Evolutionary conservation across 257 asterid species (phyloP), one percentile per base, ranked within the genome.

Genomic region (Nicotiana sylvestris): DNA sequence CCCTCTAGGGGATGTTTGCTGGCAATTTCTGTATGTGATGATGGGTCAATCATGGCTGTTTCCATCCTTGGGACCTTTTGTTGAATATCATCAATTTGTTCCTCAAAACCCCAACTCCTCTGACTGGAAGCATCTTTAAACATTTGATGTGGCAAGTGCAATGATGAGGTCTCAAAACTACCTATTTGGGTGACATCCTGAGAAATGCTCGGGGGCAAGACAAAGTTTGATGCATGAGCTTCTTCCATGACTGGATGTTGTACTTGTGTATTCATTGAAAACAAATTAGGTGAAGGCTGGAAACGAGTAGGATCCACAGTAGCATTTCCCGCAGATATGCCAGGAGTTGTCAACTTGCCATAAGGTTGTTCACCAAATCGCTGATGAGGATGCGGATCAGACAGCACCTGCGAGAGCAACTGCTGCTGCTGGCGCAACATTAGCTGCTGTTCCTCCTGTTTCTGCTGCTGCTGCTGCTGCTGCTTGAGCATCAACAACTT

Each of bases 401-500:
- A 87, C 29, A 93, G 89, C 78, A 91, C 85, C 61, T 92, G 93
- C 1, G 98, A 89, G 80, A 96, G 91, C 87, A 96, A 88, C 53
- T 92, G 98, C 55, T 94, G 98, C 84, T 95, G 98, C 85, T 91
- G 97, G 53, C 84, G 94, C 82, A 92, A 66, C 65, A 94, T 69
- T 72, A 82, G 90, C 55, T 90, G 97, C 81, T 89, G 92, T 85
- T 96, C 92, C 82, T 93, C 95, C 81, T 92, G 90, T 84, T 93
- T 88, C 85, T 92, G 87, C 82, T 91, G 97, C 86, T 92, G 88
- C 85, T 92, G 86, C 82, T 96, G 95, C 55, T 94, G 94, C 87
- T 96, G 93, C 91, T 90, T 88, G 65, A 96, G 90, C 87, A 92
- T 84, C 86, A 96, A 43, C 66, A 93, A 80, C 82, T 87, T 92